A percentile compares a stretch with the other conserved stretches of the same genome.
phyloP scores from a whole-genome alignment of 2,329 filamentous ascomycete genomes.

The Claviceps quebecensis region DNA sequence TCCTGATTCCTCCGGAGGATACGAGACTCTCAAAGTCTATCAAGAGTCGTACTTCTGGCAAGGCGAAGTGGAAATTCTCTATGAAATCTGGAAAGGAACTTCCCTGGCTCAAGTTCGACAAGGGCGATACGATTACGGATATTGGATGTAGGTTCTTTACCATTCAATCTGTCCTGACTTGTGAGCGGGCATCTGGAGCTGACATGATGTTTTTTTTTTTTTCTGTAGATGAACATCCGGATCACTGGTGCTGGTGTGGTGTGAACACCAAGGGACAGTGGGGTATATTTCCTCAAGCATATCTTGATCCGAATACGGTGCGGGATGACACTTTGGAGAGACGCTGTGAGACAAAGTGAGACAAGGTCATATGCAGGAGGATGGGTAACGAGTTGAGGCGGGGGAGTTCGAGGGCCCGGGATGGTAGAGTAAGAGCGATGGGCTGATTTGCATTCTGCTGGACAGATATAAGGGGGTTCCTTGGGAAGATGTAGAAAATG shows the following conservation, averaged over 20 bases:
- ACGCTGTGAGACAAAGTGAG: background rate
- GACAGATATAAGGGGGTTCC: no score
- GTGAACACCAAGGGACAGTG: constrained; percentile 36
- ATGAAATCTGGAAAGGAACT: constrained; percentile 28
- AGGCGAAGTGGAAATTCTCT: constrained; percentile 39
- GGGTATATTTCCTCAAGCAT: constrained; percentile 38
- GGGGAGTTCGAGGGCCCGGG: background rate
- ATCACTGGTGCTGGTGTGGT: constrained; percentile 44
- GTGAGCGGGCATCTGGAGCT: background rate
- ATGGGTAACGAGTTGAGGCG: background rate
- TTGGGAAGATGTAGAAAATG: no score
- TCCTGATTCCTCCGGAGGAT: constrained; percentile 31
- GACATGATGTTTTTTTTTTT: background rate
- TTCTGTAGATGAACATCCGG: constrained; percentile 28
- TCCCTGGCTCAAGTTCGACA: constrained; percentile 46
- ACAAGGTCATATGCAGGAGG: background rate
- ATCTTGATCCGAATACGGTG: constrained; percentile 31
- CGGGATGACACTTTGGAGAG: constrained; percentile 14
- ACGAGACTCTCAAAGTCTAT: constrained; percentile 31
- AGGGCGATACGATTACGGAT: constrained; percentile 54
- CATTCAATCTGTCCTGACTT: background rate
- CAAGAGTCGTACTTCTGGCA: constrained; percentile 31
- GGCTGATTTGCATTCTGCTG: no score
- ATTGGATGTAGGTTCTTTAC: constrained; percentile 35
- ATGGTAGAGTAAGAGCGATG: no score